Base-by-base conservation (phyloP, 352 stramenopile genomes). In the Phytopythium mirpurense region DNA sequence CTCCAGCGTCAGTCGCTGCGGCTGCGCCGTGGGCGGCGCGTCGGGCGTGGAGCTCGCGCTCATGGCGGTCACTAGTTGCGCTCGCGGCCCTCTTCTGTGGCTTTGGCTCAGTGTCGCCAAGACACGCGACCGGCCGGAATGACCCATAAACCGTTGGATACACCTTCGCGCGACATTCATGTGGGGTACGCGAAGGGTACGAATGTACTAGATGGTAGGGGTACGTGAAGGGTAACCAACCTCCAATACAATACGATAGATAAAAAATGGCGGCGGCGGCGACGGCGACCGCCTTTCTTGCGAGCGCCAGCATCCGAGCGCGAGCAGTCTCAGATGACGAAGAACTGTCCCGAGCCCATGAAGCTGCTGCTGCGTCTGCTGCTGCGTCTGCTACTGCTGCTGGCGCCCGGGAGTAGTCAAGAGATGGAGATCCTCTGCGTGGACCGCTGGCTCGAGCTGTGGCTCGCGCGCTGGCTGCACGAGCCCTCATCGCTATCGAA, bases 1-100 rank as follows among this genome's bases (percentile, higher is more conserved):
- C 60, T 93, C 83, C 26, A 93, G 70, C 45, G 79, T 90, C 46
- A 89, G 66, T 18, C 74, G 79, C 56, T 65, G 65, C 21, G 59
- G 59, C 31, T 48, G 37, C 23, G 54, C 54, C 57, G 54, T 9
- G 5, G 5, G 52, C 19, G 56, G 23, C 9, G 23, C 40, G 15
- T 14, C 15, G 0, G 24, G 15, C 42, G 24, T 2, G 1, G 29
- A 2, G 19, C 45, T 52, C 27, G 34, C 23, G 48, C 48, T 54
- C 48, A 54, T 54, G 21, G 7, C 37, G 8, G 19, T 5, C 12
- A 27, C 19, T 15, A 16, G 43, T 24, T 19, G 16, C 9, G 43
- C 43, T 36, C n/a, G n/a, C n/a, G n/a, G n/a, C n/a, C n/a, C n/a
- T n/a, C n/a, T n/a, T n/a, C n/a, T n/a, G n/a, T n/a, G n/a, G n/a